These are phyloP conservation scores for Azolla pinnata DNA, from an alignment of 75 land plant genomes.

Conservation along the genomic window DNA sequence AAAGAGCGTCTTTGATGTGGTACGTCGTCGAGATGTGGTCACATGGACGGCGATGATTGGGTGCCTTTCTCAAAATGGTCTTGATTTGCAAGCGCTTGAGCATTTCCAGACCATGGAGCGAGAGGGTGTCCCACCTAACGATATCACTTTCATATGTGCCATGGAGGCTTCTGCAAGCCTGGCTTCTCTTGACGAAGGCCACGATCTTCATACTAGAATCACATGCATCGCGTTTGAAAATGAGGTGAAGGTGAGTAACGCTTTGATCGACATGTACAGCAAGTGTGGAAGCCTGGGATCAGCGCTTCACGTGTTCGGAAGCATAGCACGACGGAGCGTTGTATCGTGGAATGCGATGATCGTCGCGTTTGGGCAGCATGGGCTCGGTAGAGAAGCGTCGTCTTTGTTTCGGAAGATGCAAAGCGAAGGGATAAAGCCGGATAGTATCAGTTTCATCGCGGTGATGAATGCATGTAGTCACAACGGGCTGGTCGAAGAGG, in stretches of 20 bases:
- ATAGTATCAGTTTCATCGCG: constrained; percentile 63
- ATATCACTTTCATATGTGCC: constrained; percentile 17
- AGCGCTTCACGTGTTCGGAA: constrained; percentile 11
- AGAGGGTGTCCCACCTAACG: constrained; percentile 11
- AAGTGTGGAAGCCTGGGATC: constrained; percentile 17
- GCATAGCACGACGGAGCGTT: constrained; percentile 5
- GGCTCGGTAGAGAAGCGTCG: constrained; percentile 53
- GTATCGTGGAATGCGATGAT: constrained; percentile 76
- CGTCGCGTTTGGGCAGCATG: constrained; percentile 64
- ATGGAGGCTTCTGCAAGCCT: constrained; percentile 15
- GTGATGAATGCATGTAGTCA: constrained; percentile 65
- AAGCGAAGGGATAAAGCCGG: constrained; percentile 38
- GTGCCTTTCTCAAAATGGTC: constrained; percentile 16
- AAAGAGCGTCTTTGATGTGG: constrained; percentile 2
- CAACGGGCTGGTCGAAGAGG: constrained; percentile 54
- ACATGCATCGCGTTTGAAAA: constrained; percentile 6
- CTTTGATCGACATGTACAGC: constrained; percentile 15
- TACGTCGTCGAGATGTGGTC: constrained; percentile 15
- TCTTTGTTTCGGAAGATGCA: constrained; percentile 49
- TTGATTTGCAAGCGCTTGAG: constrained; percentile 6
- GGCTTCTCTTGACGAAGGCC: constrained; percentile 14
- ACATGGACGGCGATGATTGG: constrained; percentile 18
- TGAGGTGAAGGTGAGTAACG: constrained; percentile 14
- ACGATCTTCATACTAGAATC: constrained; percentile 12
- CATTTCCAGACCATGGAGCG: constrained; percentile 11